These are phyloP conservation scores for Nepenthes mirabilis DNA, from an alignment of 148 eudicot species.

Conservation along the genomic window DNA sequence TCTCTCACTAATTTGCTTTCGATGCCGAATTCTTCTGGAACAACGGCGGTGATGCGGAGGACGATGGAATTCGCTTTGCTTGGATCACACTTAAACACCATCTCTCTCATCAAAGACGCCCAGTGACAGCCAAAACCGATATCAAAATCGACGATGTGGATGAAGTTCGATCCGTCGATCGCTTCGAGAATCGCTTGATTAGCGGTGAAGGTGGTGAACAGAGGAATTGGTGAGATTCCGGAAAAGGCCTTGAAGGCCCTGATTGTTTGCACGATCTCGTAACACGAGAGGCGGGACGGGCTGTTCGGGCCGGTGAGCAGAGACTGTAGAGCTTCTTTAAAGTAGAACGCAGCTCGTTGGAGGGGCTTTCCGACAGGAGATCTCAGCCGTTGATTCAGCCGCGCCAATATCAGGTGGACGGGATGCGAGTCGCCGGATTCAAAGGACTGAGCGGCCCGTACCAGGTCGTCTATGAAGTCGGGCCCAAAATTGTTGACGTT, in stretches of 20 bases:
- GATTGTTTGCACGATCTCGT: slow-evolving; percentile 62
- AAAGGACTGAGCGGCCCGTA: slow-evolving; percentile 60
- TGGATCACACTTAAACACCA: slow-evolving; percentile 42
- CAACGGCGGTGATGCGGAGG: slow-evolving; percentile 62
- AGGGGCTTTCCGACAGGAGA: slow-evolving; percentile 68
- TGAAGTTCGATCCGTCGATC: slow-evolving; percentile 42
- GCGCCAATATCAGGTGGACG: slow-evolving; percentile 49
- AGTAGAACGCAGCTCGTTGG: slow-evolving; percentile 77
- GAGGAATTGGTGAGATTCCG: slow-evolving; percentile 59
- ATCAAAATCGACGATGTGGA: slow-evolving; percentile 82
- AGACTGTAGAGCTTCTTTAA: slow-evolving; percentile 71
- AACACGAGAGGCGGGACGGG: slow-evolving; percentile 20
- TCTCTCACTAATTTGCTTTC: slow-evolving; percentile 62
- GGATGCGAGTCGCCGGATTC: slow-evolving; percentile 64
- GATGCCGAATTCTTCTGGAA: slow-evolving; percentile 48
- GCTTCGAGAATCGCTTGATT: slow-evolving; percentile 85
- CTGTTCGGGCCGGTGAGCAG: slow-evolving; percentile 28
- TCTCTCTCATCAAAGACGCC: slow-evolving; percentile 81
- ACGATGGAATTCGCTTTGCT: slow-evolving; percentile 27
- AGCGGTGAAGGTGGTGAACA: slow-evolving; percentile 82
- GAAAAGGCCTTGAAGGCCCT: slow-evolving; percentile 60
- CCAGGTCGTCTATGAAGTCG: slow-evolving; percentile 68
- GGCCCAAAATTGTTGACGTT: slow-evolving; percentile 18
- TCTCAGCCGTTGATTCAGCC: slow-evolving; percentile 66
- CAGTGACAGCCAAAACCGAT: slow-evolving; percentile 88